These are phyloP conservation scores for Lactifluus pinguis DNA, from an alignment of 768 basidiomycete genomes.

Conservation along the genomic window DNA sequence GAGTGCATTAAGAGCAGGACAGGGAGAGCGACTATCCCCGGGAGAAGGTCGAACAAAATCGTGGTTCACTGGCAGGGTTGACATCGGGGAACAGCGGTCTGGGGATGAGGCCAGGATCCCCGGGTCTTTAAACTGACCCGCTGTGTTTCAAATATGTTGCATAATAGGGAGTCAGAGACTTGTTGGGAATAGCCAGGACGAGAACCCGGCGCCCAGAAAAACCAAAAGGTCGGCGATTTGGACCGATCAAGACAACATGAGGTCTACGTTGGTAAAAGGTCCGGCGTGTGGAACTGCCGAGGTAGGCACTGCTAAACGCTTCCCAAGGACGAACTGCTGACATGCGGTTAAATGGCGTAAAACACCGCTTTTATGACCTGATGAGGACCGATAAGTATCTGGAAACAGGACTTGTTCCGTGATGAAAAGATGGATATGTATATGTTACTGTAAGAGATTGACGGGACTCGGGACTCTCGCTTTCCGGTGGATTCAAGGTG, in stretches of 20 bases:
- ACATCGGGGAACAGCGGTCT: background rate
- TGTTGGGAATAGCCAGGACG: background rate
- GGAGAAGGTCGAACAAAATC: background rate
- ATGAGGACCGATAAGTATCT: background rate
- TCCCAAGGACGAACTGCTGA: too few relatives aligned
- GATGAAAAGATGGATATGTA: background rate
- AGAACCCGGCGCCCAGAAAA: background rate
- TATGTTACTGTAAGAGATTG: too few relatives aligned
- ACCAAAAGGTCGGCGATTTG: background rate
- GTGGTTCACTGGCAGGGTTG: background rate
- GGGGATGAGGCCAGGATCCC: background rate
- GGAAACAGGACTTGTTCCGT: background rate
- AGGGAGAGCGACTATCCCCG: constrained; percentile 55
- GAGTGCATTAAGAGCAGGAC: constrained; percentile 65
- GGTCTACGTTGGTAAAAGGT: background rate
- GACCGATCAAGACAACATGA: too few relatives aligned
- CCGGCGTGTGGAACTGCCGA: constrained; percentile 8
- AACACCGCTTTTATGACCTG: background rate
- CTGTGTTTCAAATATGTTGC: background rate
- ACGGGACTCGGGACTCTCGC: background rate
- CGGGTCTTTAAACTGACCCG: background rate
- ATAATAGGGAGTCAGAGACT: background rate
- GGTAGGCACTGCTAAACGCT: background rate
- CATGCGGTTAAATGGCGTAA: background rate
- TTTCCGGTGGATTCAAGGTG: background rate